phyloP scores from a whole-genome alignment of 2,329 filamentous ascomycete species.

The Chaetomium sp. region DNA sequence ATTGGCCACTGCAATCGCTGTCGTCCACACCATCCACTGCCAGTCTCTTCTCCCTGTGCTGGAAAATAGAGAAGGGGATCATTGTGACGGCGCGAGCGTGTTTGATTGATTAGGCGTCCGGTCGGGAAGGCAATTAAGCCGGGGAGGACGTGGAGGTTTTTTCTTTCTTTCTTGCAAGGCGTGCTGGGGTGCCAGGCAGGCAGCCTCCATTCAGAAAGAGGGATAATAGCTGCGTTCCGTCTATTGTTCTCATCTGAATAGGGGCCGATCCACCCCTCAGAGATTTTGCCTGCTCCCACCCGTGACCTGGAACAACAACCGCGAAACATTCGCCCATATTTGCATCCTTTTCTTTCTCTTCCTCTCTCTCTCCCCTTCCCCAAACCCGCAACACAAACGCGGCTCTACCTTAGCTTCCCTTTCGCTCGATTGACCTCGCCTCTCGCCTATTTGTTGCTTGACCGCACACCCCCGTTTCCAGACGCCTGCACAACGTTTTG shows the following conservation, averaged over 20 bases:
- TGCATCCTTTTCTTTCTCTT: not conserved
- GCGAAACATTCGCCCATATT: no score
- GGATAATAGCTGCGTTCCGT: slow-evolving; percentile 14
- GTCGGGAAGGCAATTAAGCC: no score
- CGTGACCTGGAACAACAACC: slow-evolving; percentile 6
- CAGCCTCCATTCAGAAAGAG: slow-evolving; percentile 7
- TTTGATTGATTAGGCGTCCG: no score
- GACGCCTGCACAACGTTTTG: not conserved
- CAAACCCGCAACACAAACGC: not conserved
- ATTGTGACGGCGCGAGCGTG: no score
- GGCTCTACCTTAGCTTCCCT: not conserved
- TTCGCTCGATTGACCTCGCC: slow-evolving; percentile 1
- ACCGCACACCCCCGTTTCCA: not conserved
- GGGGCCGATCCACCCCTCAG: slow-evolving; percentile 1
- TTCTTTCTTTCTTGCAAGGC: not conserved
- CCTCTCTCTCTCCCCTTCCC: not conserved
- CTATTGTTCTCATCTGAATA: slow-evolving; percentile 17
- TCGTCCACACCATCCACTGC: no score
- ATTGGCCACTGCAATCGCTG: no score
- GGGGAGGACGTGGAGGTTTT: slow-evolving; percentile 5
- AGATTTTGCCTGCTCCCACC: slow-evolving; percentile 1
- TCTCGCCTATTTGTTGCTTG: slow-evolving; percentile 1
- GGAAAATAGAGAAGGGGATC: no score
- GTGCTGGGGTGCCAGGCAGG: not conserved
- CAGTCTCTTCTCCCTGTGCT: no score